Evolutionary conservation across 805 yeast genomes (phyloP), one percentile per base, ranked within the genome.

Genomic region (Isabelozyma rhagii): DNA sequence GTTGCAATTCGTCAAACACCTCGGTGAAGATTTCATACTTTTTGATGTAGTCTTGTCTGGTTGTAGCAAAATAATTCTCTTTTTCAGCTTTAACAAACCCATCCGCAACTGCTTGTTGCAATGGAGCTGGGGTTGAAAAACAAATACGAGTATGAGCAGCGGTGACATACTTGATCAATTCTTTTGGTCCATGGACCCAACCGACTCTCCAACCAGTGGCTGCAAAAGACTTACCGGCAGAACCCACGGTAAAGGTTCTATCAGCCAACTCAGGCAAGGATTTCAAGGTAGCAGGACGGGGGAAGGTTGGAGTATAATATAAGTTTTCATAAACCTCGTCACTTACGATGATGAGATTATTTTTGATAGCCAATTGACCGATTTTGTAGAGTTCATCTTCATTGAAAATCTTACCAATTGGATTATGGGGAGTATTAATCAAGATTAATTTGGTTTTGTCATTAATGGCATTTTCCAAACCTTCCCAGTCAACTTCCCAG

Each of bases 131-230:
- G 1, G 91, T 81, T 8, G 93, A 77, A 69, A 94, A 94, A 63
- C 97, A 90, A 59, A 94, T 93, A 69, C 99, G 81, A 1, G 97
- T 90, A 68, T 94, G 97, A 0, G 98, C 98, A 25, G 87, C 80
- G 6, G 90, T 78, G 5, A 85, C 96, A 63, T 88, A 89, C 56
- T 86, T 83, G 59, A 94, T 76, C 55, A 92, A 74, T 29, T 87
- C 88, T n/a, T 87, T 77, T 47, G 88, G 85, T 6, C 97, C 98
- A 53, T 92, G 84, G 39, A 93, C 79, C 96, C 96, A 94, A 48
- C 99, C 99, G 47, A 94, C 81, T 75, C 99, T 85, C 97, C 98
- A 94, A 47, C 99, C 99, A 10, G 99, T 94, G 42, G 97, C 97
- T n/a, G 97, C 96, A 73, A 94, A 94, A 0, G 97, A 84, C 69